phyloP scores from a whole-genome alignment of 306 rosid species.

The Potentilla sterilis region DNA sequence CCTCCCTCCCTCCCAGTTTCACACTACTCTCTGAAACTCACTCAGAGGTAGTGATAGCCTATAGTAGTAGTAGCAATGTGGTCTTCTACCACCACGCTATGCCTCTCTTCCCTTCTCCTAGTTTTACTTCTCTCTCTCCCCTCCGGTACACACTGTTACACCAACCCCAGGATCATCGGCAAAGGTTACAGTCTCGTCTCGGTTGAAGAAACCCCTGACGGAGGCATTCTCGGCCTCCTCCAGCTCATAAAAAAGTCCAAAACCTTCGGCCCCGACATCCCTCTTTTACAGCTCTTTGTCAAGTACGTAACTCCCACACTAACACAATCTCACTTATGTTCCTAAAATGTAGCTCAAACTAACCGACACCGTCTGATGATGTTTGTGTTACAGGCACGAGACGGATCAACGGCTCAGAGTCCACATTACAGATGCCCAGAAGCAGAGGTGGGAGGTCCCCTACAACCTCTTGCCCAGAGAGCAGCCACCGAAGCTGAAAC shows the following conservation, averaged over 20 bases:
- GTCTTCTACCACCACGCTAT: constrained; percentile 3
- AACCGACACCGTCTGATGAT: not conserved
- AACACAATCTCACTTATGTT: not conserved
- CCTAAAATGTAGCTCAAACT: not conserved
- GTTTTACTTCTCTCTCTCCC: constrained; percentile 28
- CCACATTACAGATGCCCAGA: constrained; percentile 74
- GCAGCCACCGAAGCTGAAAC: constrained; percentile 53
- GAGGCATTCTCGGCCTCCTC: constrained; percentile 68
- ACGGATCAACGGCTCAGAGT: constrained; percentile 77
- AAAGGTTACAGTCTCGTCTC: constrained; percentile 81
- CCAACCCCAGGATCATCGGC: constrained; percentile 55
- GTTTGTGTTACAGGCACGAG: constrained; percentile 54
- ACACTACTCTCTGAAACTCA: not conserved
- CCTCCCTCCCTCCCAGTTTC: not conserved
- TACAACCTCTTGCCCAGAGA: constrained; percentile 76
- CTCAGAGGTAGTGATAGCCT: constrained; percentile 25
- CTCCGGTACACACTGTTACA: constrained; percentile 20
- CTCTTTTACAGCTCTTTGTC: constrained; percentile 65
- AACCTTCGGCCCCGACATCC: constrained; percentile 75
- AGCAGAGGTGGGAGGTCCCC: constrained; percentile 93
- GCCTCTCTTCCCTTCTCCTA: constrained; percentile 33
- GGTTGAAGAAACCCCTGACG: constrained; percentile 58
- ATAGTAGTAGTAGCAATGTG: not conserved
- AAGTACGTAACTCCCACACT: constrained; percentile 41
- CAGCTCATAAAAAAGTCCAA: constrained; percentile 50